Conservation (phyloP, 352 stramenopile species). For the Phytopythium mirpurense region DNA sequence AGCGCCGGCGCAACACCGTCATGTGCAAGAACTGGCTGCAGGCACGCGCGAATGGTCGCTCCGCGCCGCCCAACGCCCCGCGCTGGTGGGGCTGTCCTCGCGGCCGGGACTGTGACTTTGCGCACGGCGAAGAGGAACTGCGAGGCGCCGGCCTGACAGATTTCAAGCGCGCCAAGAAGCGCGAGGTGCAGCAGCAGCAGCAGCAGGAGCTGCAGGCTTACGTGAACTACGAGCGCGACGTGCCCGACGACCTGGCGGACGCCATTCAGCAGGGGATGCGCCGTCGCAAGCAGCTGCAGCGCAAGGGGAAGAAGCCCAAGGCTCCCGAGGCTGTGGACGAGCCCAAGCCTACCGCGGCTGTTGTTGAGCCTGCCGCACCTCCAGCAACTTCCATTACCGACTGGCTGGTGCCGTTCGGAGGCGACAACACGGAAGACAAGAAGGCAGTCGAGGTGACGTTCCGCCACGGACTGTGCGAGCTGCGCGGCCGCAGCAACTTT, state of each 20-base stretch:
- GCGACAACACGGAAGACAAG: constrained; percentile 11
- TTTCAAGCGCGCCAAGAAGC: constrained; percentile 66
- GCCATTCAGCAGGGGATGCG: constrained; percentile 62
- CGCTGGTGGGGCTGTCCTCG: constrained; percentile 81
- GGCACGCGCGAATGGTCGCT: constrained; percentile 38
- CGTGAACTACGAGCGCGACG: constrained; percentile 65
- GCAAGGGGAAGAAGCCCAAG: background rate
- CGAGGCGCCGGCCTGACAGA: constrained; percentile 57
- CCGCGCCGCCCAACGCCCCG: constrained; percentile 40
- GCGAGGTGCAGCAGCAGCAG: constrained; percentile 44
- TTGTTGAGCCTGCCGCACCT: no score
- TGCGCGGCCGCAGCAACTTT: constrained; percentile 73
- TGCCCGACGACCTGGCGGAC: constrained; percentile 59
- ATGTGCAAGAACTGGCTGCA: constrained; percentile 72
- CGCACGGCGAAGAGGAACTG: constrained; percentile 76
- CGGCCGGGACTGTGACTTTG: constrained; percentile 78
- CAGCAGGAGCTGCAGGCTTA: constrained; percentile 64
- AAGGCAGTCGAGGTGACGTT: constrained; percentile 38
- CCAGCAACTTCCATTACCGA: no score
- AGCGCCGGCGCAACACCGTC: constrained; percentile 72
- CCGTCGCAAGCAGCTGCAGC: constrained; percentile 25
- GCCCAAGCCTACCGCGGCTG: constrained; percentile 15
- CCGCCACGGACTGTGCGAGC: constrained; percentile 63
- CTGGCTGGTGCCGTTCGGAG: constrained; percentile 44
- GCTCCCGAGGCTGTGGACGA: background rate